Conservation (phyloP, 345 rosid genomes). For the Pseudoturritis turrita region DNA sequence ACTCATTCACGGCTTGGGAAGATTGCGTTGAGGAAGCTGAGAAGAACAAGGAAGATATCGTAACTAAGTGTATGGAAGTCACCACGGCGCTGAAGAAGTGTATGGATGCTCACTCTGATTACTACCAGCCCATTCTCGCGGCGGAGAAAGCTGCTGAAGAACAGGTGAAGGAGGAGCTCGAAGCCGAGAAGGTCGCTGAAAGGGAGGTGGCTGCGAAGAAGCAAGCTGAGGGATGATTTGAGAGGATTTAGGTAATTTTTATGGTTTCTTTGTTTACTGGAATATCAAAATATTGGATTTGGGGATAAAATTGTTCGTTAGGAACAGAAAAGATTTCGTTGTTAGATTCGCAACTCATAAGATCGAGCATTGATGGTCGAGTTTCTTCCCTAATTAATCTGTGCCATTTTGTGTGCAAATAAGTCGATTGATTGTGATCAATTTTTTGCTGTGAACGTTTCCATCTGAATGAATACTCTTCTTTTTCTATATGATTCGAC, state of each 20-base stretch:
- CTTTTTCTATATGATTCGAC: not conserved
- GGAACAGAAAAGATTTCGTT: not conserved
- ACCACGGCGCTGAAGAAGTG: slow-evolving; percentile 56
- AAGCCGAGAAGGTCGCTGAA: slow-evolving; percentile 27
- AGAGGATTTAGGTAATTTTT: slow-evolving; percentile 1
- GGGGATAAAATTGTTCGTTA: not conserved
- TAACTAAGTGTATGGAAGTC: slow-evolving; percentile 65
- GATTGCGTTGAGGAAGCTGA: slow-evolving; percentile 71
- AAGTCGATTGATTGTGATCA: slow-evolving; percentile 18
- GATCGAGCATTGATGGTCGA: slow-evolving; percentile 9
- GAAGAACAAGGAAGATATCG: slow-evolving; percentile 57
- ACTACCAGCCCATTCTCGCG: slow-evolving; percentile 68
- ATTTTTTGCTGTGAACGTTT: not conserved
- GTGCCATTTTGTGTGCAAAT: not conserved
- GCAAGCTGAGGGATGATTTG: slow-evolving; percentile 9
- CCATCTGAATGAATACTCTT: not conserved
- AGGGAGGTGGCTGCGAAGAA: slow-evolving; percentile 14
- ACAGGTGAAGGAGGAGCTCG: slow-evolving; percentile 43
- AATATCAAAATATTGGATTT: not conserved
- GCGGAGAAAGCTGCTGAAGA: slow-evolving; percentile 78
- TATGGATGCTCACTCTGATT: slow-evolving; percentile 73
- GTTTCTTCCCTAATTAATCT: slow-evolving; percentile 3
- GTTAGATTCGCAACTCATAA: not conserved
- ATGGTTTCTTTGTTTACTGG: not conserved
- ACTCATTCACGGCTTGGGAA: slow-evolving; percentile 68